These are phyloP conservation scores for Barbarea vulgaris DNA, from an alignment of 345 rosid genomes.

Conservation along the genomic window DNA sequence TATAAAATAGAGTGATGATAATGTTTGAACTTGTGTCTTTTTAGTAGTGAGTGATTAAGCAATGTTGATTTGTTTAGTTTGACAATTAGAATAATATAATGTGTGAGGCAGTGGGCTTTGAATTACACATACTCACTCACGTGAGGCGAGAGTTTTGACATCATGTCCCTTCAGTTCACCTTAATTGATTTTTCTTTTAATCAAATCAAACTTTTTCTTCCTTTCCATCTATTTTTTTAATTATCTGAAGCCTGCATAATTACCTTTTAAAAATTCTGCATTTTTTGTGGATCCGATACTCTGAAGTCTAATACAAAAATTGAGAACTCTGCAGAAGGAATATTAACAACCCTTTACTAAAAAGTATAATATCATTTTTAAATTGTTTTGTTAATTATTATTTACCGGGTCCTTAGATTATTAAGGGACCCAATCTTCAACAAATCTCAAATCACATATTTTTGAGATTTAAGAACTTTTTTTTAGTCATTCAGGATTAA, in stretches of 20 bases:
- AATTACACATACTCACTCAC: conserved; percentile 30
- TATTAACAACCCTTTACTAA: conserved; percentile 35
- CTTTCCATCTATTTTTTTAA: background rate
- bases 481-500: background rate
- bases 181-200: conserved; percentile 26
- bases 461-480: background rate
- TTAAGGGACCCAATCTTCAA: conserved; percentile 22
- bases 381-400: background rate
- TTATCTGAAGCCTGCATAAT: conserved; percentile 37
- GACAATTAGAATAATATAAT: conserved; percentile 9
- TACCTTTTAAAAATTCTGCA: conserved; percentile 37
- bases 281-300: conserved; percentile 43
- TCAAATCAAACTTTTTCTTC: conserved; percentile 26
- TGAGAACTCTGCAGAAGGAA: conserved; percentile 40
- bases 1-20: background rate
- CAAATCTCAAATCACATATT: background rate
- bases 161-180: conserved; percentile 30
- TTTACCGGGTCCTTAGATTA: conserved; percentile 1
- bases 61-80: background rate
- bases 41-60: background rate
- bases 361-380: conserved; percentile 25
- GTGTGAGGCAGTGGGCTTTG: conserved; percentile 32
- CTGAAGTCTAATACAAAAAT: conserved; percentile 35
- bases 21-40: background rate
- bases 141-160: conserved; percentile 43